Conservation (phyloP, 2,329 filamentous ascomycete genomes). For the Clonostachys byssicola region DNA sequence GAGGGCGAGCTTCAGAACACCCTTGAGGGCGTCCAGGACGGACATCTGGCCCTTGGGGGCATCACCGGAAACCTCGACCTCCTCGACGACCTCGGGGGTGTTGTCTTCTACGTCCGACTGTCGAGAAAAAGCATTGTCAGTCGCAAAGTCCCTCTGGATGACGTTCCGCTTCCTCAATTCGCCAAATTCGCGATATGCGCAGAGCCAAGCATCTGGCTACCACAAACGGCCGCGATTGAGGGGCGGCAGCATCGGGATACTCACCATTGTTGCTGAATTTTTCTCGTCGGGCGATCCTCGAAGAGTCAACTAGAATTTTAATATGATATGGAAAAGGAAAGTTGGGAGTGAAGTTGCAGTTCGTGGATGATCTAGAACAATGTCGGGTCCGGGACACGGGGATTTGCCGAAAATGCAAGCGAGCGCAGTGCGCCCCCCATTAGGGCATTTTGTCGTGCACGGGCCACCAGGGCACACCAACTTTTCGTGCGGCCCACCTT, state of each 20-base stretch:
- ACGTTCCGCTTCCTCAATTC: slow-evolving; percentile 5
- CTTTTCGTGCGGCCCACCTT: slow-evolving; percentile 2
- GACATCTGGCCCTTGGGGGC: slow-evolving; percentile 92
- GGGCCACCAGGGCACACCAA: slow-evolving; percentile 34
- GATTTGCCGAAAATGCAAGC: slow-evolving; percentile 26
- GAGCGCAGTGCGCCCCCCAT: slow-evolving; percentile 21
- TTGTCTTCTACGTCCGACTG: slow-evolving; percentile 99
- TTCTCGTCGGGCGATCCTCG: slow-evolving; percentile 64
- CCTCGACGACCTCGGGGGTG: slow-evolving; percentile 76
- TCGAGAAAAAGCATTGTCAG: slow-evolving; percentile 5
- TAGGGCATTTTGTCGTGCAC: slow-evolving; percentile 40
- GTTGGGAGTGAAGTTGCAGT: slow-evolving; percentile 15
- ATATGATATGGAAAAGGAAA: slow-evolving; percentile 15
- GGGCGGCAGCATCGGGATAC: slow-evolving; percentile 16
- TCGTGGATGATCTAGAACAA: no score
- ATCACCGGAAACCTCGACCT: slow-evolving; percentile 96
- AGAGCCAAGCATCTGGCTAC: neutral
- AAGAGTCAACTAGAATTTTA: slow-evolving; percentile 44
- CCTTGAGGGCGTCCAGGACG: slow-evolving; percentile 97
- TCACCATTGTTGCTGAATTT: slow-evolving; percentile 56
- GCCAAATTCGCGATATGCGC: neutral
- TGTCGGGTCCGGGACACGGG: slow-evolving; percentile 7
- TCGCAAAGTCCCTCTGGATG: slow-evolving; percentile 7
- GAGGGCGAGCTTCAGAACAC: slow-evolving; percentile 95
- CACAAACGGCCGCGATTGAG: no score